Evolutionary conservation across 2,329 filamentous ascomycete genomes (phyloP), one percentile per base, ranked within the genome.

Genomic region (Didymella pinodella): DNA sequence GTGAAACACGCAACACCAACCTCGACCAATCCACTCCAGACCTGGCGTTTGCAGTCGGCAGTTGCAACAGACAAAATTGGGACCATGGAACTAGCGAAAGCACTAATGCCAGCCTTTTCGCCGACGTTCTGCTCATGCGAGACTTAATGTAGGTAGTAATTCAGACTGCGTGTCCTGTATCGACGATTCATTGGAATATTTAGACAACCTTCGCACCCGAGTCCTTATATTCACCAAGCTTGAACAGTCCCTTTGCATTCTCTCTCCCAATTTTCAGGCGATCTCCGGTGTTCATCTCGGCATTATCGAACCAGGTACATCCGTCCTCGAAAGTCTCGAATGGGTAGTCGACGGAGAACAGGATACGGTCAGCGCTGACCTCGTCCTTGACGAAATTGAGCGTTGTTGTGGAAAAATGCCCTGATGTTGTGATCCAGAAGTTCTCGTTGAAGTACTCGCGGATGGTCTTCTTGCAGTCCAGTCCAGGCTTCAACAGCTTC

Each of bases 341-440:
- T 0, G 83, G 83, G 61, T 85, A 84, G 64, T 85, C 83, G 3
- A 85, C 80, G 1, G 78, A 81, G 67, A 84, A 85, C n/a, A 85
- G 63, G 36, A 85, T 81, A 0, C 83, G 71, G 52, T 84, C 82
- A 5, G 81, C 73, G 7, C 83, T 79, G 28, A 86, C 74, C 63
- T 84, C 79, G 20, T 77, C 75, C 20, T 83, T 75, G 45, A 80
- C 81, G 51, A 79, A 86, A 61, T 84, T 76, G 44, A 86, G 70
- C 0, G 83, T 83, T 0, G 80, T 72, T 0, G 83, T 85, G 0
- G 81, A 85, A 64, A 86, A 86, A 67, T 86, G 82, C 0, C 84
- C 85, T 54, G 78, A 81, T 0, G 84, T 86, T 3, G 85, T 86
- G 63, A 86, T 81, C 82, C 82, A 86, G 56, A 86, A 75, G 68